A percentile compares a stretch with the other conserved stretches of the same genome.
Conservation (phyloP, 805 yeast genomes). For the Candida easanensis region DNA sequence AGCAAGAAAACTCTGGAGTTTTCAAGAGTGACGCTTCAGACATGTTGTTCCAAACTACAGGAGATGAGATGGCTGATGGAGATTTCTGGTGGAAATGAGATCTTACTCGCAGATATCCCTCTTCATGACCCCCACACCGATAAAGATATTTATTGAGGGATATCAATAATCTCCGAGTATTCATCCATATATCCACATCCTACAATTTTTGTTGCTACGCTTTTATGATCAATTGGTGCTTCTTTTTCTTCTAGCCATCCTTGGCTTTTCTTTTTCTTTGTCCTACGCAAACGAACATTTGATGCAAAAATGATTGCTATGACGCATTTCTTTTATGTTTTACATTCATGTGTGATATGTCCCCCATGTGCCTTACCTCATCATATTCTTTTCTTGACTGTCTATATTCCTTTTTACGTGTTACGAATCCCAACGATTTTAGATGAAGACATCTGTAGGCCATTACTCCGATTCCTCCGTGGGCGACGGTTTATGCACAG, state of each 20-base stretch:
- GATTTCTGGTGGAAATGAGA: background rate
- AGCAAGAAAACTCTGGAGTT: conserved; percentile 16
- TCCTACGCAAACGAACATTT: background rate
- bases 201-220: background rate
- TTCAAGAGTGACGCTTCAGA: conserved; percentile 14
- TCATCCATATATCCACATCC: too few species aligned
- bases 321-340: too few species aligned
- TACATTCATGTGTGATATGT: background rate
- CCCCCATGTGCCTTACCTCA: background rate
- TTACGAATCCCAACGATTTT: background rate
- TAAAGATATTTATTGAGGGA: too few species aligned
- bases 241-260: too few species aligned
- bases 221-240: background rate
- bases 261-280: background rate
- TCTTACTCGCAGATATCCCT: too few species aligned
- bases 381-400: background rate
- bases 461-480: background rate
- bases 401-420: background rate
- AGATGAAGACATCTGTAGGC: background rate
- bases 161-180: too few species aligned
- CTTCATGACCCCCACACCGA: too few species aligned
- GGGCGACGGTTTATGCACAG: too few species aligned
- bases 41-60: conserved; percentile 14
- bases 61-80: conserved; percentile 12
- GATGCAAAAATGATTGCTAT: too few species aligned